Base-by-base conservation (phyloP, 148 eudicot genomes). In the Rhododendron molle region DNA sequence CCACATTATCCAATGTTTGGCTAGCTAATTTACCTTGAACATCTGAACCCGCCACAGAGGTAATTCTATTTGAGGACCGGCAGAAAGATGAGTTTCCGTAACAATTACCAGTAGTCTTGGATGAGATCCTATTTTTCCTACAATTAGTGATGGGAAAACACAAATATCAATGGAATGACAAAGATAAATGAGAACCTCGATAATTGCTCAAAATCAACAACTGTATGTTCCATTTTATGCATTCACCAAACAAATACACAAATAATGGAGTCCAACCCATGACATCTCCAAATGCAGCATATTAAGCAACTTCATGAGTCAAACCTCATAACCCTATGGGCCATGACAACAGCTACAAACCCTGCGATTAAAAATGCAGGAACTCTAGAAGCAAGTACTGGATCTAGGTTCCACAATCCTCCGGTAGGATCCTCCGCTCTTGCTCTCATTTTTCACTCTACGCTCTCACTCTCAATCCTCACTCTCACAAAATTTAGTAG, bases 21-120 rank as follows among this genome's bases (percentile, higher is more conserved):
- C 76, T 82, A 36, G 9, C 76, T 32, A 47, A 82, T 14, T 86
- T 95, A 97, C 99, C 99, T 95, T 97, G 83, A 97, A 97, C 90
- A 90, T 91, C 69, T 91, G 87, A 83, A 94, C 95, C 83, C 95
- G 90, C 99, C 99, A 97, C 85, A 94, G 98, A 73, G 99, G 99
- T 89, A 97, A 90, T 32, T 32, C 99, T 88, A 97, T 93, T 69
- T 91, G 96, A 85, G 94, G 90, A 92, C 94, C 94, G 43, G 94
- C 87, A 81, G 91, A 88, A 80, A 97, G 98, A 79, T 95, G 94
- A 79, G 98, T 94, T 86, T 96, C 98, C 23, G 99, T 98, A 89
- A 95, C 96, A 83, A 92, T 87, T 23, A 91, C 89, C 7, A 98
- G 98, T 83, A 97, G 86, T 90, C 98, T 93, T 76, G 91, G 91